These are phyloP conservation scores for Malus orientalis DNA, from an alignment of 306 rosid genomes.

Conservation along the genomic window DNA sequence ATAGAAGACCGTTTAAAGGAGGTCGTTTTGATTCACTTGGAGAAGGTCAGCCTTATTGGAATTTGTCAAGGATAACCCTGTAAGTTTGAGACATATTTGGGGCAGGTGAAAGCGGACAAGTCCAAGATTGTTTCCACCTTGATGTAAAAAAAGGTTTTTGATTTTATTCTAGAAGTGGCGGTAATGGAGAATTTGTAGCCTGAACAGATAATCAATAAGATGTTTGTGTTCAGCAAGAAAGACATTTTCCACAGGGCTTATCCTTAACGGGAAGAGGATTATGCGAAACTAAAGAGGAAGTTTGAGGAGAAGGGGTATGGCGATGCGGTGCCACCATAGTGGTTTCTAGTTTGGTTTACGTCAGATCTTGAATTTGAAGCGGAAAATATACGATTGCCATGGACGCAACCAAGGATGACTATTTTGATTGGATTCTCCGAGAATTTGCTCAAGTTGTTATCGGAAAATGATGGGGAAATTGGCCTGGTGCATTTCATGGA, in stretches of 20 bases:
- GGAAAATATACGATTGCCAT: too few relatives aligned
- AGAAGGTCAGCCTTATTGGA: not conserved
- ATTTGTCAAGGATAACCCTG: too few relatives aligned
- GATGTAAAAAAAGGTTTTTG: not conserved
- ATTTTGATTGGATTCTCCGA: not conserved
- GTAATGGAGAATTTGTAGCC: not conserved
- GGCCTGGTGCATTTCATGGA: not conserved
- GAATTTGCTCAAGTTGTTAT: not conserved
- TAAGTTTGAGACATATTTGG: not conserved
- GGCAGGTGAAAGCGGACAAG: not conserved
- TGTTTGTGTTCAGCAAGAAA: not conserved
- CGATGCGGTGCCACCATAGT: not conserved
- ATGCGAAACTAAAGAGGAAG: too few relatives aligned
- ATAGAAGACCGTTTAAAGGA: not conserved
- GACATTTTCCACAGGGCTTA: not conserved
- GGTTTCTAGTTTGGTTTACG: too few relatives aligned
- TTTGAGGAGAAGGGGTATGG: not conserved
- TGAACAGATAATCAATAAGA: not conserved
- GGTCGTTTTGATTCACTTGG: not conserved
- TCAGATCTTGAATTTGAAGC: too few relatives aligned
- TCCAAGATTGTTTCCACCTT: not conserved
- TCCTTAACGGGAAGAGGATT: too few relatives aligned
- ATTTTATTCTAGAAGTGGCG: not conserved
- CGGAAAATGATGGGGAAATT: not conserved
- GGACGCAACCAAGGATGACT: not conserved